Evolutionary conservation across 805 yeast genomes (phyloP).

Genomic region (Spathaspora girioi): DNA sequence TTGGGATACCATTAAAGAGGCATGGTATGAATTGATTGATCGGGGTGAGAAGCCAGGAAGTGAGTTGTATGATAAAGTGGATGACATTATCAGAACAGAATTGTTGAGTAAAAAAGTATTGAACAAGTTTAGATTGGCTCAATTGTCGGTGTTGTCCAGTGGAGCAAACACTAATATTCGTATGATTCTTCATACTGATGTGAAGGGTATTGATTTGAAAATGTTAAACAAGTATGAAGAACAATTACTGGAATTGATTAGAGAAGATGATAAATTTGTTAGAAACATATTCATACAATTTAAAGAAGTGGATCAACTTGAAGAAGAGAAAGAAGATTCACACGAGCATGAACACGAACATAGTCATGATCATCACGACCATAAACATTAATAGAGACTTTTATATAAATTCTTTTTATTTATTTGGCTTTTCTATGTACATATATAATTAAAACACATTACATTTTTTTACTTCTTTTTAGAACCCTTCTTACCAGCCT

Average conservation of each 20-base stretch:
- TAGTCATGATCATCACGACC: slow-evolving; percentile 9
- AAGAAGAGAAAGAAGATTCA: not conserved
- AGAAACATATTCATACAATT: slow-evolving; percentile 41
- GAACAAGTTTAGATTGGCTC: slow-evolving; percentile 29
- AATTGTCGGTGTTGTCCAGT: slow-evolving; percentile 47
- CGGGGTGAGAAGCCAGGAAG: slow-evolving; percentile 54
- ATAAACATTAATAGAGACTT: slow-evolving; percentile 13
- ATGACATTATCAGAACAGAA: slow-evolving; percentile 35
- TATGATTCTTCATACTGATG: slow-evolving; percentile 25
- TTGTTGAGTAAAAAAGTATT: slow-evolving; percentile 18
- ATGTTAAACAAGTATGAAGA: slow-evolving; percentile 30
- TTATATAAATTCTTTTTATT: slow-evolving; percentile 10
- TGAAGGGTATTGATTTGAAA: slow-evolving; percentile 22
- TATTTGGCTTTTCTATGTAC: not conserved
- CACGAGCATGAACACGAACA: slow-evolving; percentile 17
- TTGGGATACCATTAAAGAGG: slow-evolving; percentile 60
- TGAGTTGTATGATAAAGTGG: slow-evolving; percentile 43
- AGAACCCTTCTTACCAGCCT: slow-evolving; percentile 5
- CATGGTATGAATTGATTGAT: slow-evolving; percentile 78
- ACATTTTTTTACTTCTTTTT: not conserved
- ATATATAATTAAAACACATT: not conserved
- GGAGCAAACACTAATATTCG: slow-evolving; percentile 54
- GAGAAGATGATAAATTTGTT: slow-evolving; percentile 37
- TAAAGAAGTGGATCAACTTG: slow-evolving; percentile 3
- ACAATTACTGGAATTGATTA: slow-evolving; percentile 31